Base-by-base conservation (phyloP, 2,329 filamentous ascomycete species). In the Hypoxylon sp. region DNA sequence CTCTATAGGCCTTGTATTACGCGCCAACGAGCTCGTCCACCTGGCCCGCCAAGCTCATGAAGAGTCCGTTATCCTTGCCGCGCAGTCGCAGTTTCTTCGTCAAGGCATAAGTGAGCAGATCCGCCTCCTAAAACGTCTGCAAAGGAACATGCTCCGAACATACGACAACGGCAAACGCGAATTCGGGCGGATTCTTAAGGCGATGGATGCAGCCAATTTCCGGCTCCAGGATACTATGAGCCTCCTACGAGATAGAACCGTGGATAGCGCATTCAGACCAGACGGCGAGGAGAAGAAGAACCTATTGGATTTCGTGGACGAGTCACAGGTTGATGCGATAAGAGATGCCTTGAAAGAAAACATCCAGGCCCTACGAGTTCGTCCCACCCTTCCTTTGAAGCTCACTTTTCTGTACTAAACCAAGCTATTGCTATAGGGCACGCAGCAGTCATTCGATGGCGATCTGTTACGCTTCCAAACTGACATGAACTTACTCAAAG, bases 21-120 rank as follows among this genome's bases (percentile, higher is more conserved):
- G 93, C 66, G 95, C 94, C 72, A 95, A 96, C 77, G 92, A 97
- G 76, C 90, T 98, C 62, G 92, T 96, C 49, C 93, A 89, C 20
- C 85, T 88, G 13, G 93, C 94, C 3, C 91, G 94, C 35, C 83
- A 86, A 33, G 88, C 93, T 35, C 85, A 97, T 71, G 93, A 97
- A 77, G 91, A 96, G 73, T 91, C 90, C 53, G 90, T 93, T 59
- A 85, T 95, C 8, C 85, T 97, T 3, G 87, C 87, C 22, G 90
- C 92, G 6, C 86, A 92, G 74, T 89, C 90, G 0, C 85, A 83
- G n/a, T 94, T 93, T 77, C 80, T 95, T 6, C 87, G 86, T 56
- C 84, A 83, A 8, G 89, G 89, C 44, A 88, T 94, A 64, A 82
- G 79, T 35, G 85, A 88, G 25, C 87, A 91, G 79, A 77, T 84